A percentile compares a stretch with the other conserved stretches of the same genome.
Conservation (phyloP, 305 asterid species). For the Galium porrigens region DNA sequence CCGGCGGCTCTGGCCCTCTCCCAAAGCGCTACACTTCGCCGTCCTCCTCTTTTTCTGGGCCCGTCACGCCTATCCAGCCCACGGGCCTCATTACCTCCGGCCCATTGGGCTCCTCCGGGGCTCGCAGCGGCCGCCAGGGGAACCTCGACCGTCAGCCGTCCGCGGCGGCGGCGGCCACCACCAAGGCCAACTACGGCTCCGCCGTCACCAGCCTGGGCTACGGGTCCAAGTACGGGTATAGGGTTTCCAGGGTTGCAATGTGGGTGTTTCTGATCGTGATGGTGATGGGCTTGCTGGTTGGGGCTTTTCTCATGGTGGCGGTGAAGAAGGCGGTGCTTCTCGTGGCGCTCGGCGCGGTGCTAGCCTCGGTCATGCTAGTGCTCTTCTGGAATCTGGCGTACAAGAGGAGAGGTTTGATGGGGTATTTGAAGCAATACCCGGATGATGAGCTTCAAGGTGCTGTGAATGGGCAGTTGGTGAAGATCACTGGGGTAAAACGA, state of each 20-base stretch:
- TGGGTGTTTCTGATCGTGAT: constrained; percentile 62
- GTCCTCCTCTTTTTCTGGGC: constrained; percentile 78
- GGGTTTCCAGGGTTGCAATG: constrained; percentile 68
- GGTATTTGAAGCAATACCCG: constrained; percentile 25
- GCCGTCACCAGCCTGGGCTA: constrained; percentile 55
- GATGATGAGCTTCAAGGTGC: constrained; percentile 57
- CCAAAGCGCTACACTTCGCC: constrained; percentile 38
- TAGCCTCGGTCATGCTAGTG: constrained; percentile 29
- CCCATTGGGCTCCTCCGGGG: constrained; percentile 22
- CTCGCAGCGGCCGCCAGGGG: constrained; percentile 43
- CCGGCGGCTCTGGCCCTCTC: constrained; percentile 59
- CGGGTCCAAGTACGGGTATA: constrained; percentile 49
- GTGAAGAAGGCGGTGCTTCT: constrained; percentile 61
- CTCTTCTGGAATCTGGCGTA: constrained; percentile 55
- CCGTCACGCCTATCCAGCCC: constrained; percentile 80
- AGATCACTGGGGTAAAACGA: constrained; percentile 91
- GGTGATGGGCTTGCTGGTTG: constrained; percentile 81
- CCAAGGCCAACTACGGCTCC: constrained; percentile 47
- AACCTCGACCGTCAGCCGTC: constrained; percentile 36
- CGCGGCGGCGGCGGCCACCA: constrained; percentile 20
- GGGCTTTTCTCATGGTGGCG: constrained; percentile 62
- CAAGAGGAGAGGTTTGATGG: constrained; percentile 40
- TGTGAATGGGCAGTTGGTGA: constrained; percentile 74
- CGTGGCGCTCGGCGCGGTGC: constrained; percentile 40
- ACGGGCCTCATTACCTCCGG: constrained; percentile 61